Percentiles rank a stretch among this genome's conserved stretches.
These are phyloP conservation scores for Purpureocillium lavendulum DNA, from an alignment of 2,329 filamentous ascomycete genomes.

Conservation along the genomic window DNA sequence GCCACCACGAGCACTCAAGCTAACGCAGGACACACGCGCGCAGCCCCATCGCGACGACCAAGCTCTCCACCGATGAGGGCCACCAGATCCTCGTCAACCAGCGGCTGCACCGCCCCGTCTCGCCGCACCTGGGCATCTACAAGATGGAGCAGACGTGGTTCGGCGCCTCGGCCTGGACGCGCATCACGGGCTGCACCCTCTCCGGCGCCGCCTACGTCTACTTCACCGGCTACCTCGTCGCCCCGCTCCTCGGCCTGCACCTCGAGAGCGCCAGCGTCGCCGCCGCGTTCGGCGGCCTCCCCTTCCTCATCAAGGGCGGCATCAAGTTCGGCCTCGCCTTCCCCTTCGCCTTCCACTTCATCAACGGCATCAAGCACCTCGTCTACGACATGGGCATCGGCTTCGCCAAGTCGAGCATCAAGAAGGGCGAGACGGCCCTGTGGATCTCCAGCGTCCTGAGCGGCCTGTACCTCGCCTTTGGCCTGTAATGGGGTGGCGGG, in stretches of 20 bases:
- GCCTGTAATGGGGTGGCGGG: no score
- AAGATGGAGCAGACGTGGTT: conserved; percentile 80
- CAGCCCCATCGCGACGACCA: conserved; percentile 48
- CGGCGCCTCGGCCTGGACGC: conserved; percentile 62
- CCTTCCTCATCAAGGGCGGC: conserved; percentile 49
- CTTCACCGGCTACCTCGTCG: conserved; percentile 70
- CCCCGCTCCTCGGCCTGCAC: conserved; percentile 63
- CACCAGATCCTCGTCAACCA: conserved; percentile 68
- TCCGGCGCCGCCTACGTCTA: conserved; percentile 73
- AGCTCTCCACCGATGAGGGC: conserved; percentile 44
- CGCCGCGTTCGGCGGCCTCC: conserved; percentile 49
- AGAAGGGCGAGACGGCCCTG: conserved; percentile 36
- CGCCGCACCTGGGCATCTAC: conserved; percentile 84
- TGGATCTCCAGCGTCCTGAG: conserved; percentile 37
- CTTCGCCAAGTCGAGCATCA: conserved; percentile 39
- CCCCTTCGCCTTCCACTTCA: conserved; percentile 50
- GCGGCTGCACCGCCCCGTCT: conserved; percentile 71
- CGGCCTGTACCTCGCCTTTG: conserved; percentile 37
- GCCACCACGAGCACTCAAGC: neutral
- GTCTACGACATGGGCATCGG: conserved; percentile 43
- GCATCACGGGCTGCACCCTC: conserved; percentile 71
- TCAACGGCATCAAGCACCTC: conserved; percentile 49
- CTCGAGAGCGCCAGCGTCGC: conserved; percentile 52
- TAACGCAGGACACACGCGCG: conserved; percentile 1
- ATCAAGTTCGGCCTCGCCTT: conserved; percentile 48